Conservation (phyloP, 148 eudicot genomes). For the Rhododendron simsii region DNA sequence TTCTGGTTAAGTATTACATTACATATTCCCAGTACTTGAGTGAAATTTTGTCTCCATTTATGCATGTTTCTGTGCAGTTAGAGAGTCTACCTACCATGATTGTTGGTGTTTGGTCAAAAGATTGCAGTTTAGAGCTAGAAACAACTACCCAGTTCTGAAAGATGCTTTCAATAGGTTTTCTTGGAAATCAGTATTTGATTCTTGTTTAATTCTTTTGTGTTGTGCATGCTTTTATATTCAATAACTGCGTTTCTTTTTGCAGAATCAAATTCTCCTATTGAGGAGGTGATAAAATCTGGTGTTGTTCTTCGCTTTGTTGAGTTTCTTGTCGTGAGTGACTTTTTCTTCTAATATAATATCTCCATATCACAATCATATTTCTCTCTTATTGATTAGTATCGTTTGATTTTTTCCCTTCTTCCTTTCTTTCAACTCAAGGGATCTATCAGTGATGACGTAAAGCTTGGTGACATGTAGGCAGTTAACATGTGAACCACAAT, state of each 20-base stretch:
- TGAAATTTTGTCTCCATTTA: background rate
- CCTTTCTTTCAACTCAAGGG: no score
- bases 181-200: background rate
- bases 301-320: slow-evolving; percentile 85
- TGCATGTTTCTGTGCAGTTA: slow-evolving; percentile 31
- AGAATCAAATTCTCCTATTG: slow-evolving; percentile 94
- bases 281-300: slow-evolving; percentile 86
- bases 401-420: no score
- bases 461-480: background rate
- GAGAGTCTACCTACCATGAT: slow-evolving; percentile 71
- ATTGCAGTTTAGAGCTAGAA: slow-evolving; percentile 54
- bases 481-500: background rate
- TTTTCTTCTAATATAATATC: no score
- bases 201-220: background rate
- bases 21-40: background rate
- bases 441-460: background rate
- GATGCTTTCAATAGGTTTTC: slow-evolving; percentile 77
- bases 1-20: background rate
- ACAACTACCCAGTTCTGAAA: slow-evolving; percentile 81
- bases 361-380: no score
- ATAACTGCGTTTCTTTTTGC: slow-evolving; percentile 3
- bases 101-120: slow-evolving; percentile 65
- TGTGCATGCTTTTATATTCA: background rate
- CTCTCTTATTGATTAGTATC: no score
- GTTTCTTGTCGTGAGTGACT: slow-evolving; percentile 33